Evolutionary conservation across 495 filamentous ascomycete species (phyloP).

Genomic region (Tuber indicum): DNA sequence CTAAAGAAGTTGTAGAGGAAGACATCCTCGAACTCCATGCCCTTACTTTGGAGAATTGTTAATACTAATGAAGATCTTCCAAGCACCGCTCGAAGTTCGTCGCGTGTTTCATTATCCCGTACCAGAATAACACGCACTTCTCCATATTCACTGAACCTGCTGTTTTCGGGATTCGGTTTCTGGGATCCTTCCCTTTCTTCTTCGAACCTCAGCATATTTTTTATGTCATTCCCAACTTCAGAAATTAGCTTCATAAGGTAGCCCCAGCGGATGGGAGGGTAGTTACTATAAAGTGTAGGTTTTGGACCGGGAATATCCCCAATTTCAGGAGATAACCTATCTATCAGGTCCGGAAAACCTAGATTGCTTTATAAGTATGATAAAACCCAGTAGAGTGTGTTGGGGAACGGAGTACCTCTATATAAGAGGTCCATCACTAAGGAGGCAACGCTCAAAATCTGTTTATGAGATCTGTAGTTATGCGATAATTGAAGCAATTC

Average conservation of each 20-base stretch:
- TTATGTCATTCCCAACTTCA: neutral
- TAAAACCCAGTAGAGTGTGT: neutral
- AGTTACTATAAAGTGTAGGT: conserved; percentile 41
- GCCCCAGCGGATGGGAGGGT: neutral
- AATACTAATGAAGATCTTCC: conserved; percentile 42
- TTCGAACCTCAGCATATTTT: neutral
- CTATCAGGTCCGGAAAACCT: conserved; percentile 46
- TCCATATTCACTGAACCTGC: conserved; percentile 43
- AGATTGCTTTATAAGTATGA: neutral
- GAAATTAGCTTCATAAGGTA: neutral
- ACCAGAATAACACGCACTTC: conserved; percentile 48
- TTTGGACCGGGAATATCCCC: conserved; percentile 44
- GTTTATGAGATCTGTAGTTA: neutral
- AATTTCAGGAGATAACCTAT: conserved; percentile 46
- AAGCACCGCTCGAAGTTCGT: conserved; percentile 25
- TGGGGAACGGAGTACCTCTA: conserved; percentile 8
- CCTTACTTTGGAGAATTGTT: conserved; percentile 47
- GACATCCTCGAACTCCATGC: conserved; percentile 48
- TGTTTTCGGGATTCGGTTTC: neutral
- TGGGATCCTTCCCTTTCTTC: neutral
- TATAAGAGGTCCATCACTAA: neutral
- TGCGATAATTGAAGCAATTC: neutral
- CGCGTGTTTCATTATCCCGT: conserved; percentile 39
- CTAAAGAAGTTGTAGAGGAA: conserved; percentile 34
- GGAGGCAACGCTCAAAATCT: neutral